A percentile compares a stretch with the other conserved stretches of the same genome.
These are phyloP conservation scores for Helotiales sp. DNA, from an alignment of 2,329 filamentous ascomycete species.

Conservation along the genomic window DNA sequence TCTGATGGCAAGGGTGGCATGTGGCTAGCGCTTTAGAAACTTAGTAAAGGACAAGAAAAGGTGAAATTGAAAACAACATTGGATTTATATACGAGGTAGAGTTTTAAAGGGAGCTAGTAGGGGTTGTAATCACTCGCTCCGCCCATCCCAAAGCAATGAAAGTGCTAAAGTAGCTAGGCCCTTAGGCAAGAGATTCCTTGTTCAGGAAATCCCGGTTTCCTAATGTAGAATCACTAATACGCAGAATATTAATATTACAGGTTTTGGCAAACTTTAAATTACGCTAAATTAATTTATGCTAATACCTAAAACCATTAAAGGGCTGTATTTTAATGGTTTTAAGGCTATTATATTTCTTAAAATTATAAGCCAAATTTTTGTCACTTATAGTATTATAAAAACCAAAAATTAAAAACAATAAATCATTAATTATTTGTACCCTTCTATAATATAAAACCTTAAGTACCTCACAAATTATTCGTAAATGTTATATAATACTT, in stretches of 20 bases:
- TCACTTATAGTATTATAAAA: no score
- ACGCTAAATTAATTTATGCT: no score
- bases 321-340: no score
- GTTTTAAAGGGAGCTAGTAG: neutral
- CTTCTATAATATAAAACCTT: no score
- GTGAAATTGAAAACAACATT: neutral
- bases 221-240: neutral
- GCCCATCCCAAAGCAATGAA: neutral
- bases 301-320: no score
- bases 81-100: neutral
- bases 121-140: neutral
- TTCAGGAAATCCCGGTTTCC: neutral
- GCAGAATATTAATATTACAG: neutral
- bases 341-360: no score
- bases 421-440: no score
- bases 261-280: no score
- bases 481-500: no score
- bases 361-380: no score
- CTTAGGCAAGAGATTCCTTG: neutral
- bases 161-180: slow-evolving; percentile 1
- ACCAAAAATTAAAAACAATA: no score
- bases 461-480: no score
- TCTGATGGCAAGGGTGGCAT: neutral
- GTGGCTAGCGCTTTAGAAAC: neutral
- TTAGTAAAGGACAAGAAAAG: neutral